Conservation (phyloP, 2,329 filamentous ascomycete genomes). For the Apiospora malaysiana region DNA sequence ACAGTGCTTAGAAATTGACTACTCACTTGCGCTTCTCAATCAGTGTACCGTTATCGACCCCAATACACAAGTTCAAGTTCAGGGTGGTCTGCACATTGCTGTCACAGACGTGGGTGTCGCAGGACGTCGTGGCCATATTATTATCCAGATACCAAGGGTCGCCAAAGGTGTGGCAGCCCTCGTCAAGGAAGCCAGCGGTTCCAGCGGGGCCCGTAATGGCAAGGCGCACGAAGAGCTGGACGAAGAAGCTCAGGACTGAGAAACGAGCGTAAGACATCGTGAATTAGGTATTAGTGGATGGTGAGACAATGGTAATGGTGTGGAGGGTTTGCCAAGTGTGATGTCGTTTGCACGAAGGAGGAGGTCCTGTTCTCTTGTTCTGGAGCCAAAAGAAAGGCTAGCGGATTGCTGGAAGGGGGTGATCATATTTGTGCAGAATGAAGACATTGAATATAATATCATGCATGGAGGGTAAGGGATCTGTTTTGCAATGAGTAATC, state of each 20-base stretch:
- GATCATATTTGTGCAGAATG: no score
- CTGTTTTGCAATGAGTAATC: no score
- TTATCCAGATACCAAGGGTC: neutral
- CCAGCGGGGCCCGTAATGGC: neutral
- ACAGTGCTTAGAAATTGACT: neutral
- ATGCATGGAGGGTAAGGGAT: no score
- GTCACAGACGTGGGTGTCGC: neutral
- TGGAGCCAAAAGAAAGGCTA: no score
- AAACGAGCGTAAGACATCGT: neutral
- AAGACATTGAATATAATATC: no score
- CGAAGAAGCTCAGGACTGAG: neutral
- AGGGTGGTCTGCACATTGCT: neutral
- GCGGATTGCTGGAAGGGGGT: no score
- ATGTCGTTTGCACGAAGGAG: no score
- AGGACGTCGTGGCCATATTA: neutral
- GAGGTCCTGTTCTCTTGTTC: no score
- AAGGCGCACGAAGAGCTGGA: neutral
- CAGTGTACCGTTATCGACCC: neutral
- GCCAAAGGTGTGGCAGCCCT: neutral
- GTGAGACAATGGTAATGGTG: no score
- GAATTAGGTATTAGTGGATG: neutral
- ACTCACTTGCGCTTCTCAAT: neutral
- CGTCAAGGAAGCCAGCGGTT: neutral
- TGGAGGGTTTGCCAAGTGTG: no score
- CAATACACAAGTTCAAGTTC: constrained; percentile 12